These are phyloP conservation scores for Canariomyces notabilis DNA, from an alignment of 2,329 filamentous ascomycete genomes.

Conservation along the genomic window DNA sequence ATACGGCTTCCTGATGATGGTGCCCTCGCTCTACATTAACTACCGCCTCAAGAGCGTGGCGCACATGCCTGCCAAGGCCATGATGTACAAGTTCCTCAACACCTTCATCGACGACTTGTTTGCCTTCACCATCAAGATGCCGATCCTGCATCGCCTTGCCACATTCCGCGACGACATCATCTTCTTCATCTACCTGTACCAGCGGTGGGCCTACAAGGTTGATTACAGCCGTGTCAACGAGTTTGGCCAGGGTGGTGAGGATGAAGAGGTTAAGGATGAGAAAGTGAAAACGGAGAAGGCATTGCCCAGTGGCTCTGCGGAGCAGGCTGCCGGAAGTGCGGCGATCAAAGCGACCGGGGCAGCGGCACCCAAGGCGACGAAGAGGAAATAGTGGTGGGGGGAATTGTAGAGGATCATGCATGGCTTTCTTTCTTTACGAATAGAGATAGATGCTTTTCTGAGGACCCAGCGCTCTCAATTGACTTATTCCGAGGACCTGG, in stretches of 20 bases:
- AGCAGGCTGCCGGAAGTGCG: slow-evolving; percentile 34
- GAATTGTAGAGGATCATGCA: neutral
- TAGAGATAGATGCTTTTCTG: neutral
- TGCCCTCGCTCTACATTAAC: slow-evolving; percentile 96
- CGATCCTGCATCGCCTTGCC: slow-evolving; percentile 82
- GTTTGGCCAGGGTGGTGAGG: slow-evolving; percentile 97
- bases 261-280: slow-evolving; percentile 52
- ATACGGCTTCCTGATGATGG: slow-evolving; percentile 99
- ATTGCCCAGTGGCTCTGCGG: slow-evolving; percentile 26
- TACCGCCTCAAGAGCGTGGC: slow-evolving; percentile 93
- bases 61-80: slow-evolving; percentile 93
- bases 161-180: slow-evolving; percentile 94
- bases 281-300: slow-evolving; percentile 35
- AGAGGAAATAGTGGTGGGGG: slow-evolving; percentile 37
- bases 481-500: no score
- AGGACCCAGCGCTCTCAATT: no score
- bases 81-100: slow-evolving; percentile 98
- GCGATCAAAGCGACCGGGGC: slow-evolving; percentile 46
- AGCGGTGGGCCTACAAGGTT: slow-evolving; percentile 85
- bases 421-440: neutral
- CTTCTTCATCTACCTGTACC: slow-evolving; percentile 97
- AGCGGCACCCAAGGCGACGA: slow-evolving; percentile 44
- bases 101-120: slow-evolving; percentile 99
- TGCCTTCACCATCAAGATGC: slow-evolving; percentile 99
- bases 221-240: slow-evolving; percentile 94